Evolutionary conservation across 495 filamentous ascomycete species (phyloP).

Genomic region (Hapsidospora chrysogenum): DNA sequence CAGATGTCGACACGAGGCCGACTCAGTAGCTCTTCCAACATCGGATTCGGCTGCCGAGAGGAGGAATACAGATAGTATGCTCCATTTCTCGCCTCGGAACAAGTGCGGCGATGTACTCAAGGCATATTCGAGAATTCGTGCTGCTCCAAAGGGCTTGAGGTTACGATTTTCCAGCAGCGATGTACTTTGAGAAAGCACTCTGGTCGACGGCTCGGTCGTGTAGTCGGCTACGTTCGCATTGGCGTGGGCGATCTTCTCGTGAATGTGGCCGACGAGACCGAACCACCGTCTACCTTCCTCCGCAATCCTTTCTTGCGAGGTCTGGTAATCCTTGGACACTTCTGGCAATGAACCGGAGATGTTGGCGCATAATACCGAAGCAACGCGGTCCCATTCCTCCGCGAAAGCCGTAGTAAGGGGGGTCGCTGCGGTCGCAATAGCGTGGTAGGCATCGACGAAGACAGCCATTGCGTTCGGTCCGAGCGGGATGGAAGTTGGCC

Average conservation of each 20-base stretch:
- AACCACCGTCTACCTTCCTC: slow-evolving; percentile 47
- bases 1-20: slow-evolving; percentile 13
- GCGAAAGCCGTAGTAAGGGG: slow-evolving; percentile 22
- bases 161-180: slow-evolving; percentile 33
- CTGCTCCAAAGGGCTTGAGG: slow-evolving; percentile 71
- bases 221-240: slow-evolving; percentile 2
- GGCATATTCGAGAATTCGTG: slow-evolving; percentile 37
- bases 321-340: slow-evolving; percentile 54
- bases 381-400: slow-evolving; percentile 35
- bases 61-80: slow-evolving; percentile 7
- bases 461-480: slow-evolving; percentile 12
- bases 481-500: slow-evolving; percentile 8
- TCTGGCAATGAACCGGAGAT: slow-evolving; percentile 59
- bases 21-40: slow-evolving; percentile 12
- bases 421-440: not conserved
- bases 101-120: slow-evolving; percentile 15
- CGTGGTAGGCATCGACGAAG: slow-evolving; percentile 7
- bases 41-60: slow-evolving; percentile 6
- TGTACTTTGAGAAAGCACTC: not conserved
- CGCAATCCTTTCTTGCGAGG: slow-evolving; percentile 50
- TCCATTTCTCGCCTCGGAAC: slow-evolving; percentile 5
- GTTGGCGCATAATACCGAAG: slow-evolving; percentile 36
- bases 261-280: slow-evolving; percentile 30
- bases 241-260: not conserved
- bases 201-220: slow-evolving; percentile 4